Percentiles rank a stretch among this genome's conserved stretches.
Conservation (phyloP, 768 basidiomycete species). For the Rhizopogon salebrosus region DNA sequence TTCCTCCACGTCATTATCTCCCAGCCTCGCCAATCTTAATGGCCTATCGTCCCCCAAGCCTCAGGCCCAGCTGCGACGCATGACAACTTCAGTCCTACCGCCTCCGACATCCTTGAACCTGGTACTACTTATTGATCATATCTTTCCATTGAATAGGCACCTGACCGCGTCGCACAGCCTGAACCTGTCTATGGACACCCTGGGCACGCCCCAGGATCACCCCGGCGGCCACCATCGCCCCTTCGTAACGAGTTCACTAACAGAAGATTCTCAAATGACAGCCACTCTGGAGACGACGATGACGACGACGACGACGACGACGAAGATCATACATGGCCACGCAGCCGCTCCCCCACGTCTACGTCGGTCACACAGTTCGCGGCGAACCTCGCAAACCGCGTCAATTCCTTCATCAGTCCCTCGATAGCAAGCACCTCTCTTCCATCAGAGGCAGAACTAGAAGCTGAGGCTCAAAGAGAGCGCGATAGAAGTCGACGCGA, state of each 20-base stretch:
- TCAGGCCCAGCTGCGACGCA: conserved; percentile 31
- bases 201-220: conserved; percentile 14
- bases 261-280: conserved; percentile 44
- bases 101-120: conserved; percentile 37
- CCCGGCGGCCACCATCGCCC: conserved; percentile 60
- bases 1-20: conserved; percentile 27
- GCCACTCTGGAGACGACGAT: conserved; percentile 39
- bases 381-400: conserved; percentile 66
- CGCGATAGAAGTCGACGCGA: conserved; percentile 71
- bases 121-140: conserved; percentile 21
- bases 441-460: conserved; percentile 73
- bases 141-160: neutral
- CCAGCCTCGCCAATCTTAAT: conserved; percentile 29
- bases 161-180: conserved; percentile 29
- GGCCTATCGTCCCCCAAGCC: conserved; percentile 26
- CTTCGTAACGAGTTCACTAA: conserved; percentile 59
- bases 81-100: conserved; percentile 31
- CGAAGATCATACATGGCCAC: conserved; percentile 20
- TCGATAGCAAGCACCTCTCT: conserved; percentile 39
- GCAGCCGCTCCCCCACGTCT: conserved; percentile 49
- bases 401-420: conserved; percentile 61
- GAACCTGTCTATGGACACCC: conserved; percentile 39
- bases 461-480: conserved; percentile 75
- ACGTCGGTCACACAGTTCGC: conserved; percentile 74
- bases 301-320: conserved; percentile 30